Evolutionary conservation across 192 early-diverging fungal genomes (phyloP).

Genomic region (Podila horticola): DNA sequence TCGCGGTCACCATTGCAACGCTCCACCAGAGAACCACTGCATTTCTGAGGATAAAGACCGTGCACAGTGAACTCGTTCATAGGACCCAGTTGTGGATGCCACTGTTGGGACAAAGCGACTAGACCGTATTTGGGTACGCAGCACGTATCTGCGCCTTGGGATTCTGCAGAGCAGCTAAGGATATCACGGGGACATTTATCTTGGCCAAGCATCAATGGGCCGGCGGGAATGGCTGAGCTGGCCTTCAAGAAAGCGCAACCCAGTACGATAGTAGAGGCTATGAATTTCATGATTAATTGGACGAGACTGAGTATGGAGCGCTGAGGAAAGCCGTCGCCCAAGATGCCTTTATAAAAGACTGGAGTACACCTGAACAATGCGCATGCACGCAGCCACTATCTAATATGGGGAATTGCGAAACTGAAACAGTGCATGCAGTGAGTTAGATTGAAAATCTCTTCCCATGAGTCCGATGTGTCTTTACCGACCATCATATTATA

Average conservation of each 20-base stretch:
- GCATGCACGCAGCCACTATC: no score
- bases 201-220: background rate
- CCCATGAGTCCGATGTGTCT: no score
- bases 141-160: slow-evolving; percentile 37
- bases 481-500: no score
- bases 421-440: no score
- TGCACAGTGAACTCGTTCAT: slow-evolving; percentile 70
- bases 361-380: no score
- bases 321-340: no score
- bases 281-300: slow-evolving; percentile 1
- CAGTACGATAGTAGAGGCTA: background rate
- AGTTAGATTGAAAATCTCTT: no score
- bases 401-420: no score
- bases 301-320: background rate
- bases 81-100: slow-evolving; percentile 65
- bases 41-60: slow-evolving; percentile 76
- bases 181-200: slow-evolving; percentile 8
- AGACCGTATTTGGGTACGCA: slow-evolving; percentile 60
- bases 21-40: slow-evolving; percentile 5
- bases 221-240: background rate
- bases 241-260: slow-evolving; percentile 1
- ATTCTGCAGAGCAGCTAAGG: slow-evolving; percentile 18
- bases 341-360: no score
- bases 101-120: slow-evolving; percentile 62
- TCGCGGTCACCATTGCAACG: background rate